Base-by-base conservation (phyloP, 2,329 filamentous ascomycete genomes). In the Phoma sp. region DNA sequence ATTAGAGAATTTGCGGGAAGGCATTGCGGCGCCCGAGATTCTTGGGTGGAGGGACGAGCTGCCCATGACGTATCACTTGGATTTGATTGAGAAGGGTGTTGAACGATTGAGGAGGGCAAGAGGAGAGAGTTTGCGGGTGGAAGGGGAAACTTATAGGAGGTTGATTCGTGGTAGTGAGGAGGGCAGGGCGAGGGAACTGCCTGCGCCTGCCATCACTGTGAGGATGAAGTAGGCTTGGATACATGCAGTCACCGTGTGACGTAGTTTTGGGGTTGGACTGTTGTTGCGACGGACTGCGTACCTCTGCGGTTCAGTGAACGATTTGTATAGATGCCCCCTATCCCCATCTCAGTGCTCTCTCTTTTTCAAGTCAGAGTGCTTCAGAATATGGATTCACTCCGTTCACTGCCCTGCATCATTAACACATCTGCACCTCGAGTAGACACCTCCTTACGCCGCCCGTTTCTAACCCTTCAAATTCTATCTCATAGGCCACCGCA, bases 41-140 rank as follows among this genome's bases (percentile, higher is more conserved):
- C 65, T 87, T 10, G 82, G 81, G 1, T 81, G 79, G 24, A 77
- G 77, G 7, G 73, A 76, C 3, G 77, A 80, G 25, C 80, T 91
- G 9, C 89, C 90, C 2, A 77, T 95, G 4, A 82, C 83, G 45
- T 87, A 91, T 37, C 90, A 95, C 69, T 87, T 95, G 36, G 86
- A 91, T 62, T 87, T 86, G 51, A 92, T 95, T 58, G 82, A 89
- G 53, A 79, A 85, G 43, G 88, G 89, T 0, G 85, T 93, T 1
- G 88, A 92, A 73, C 81, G 91, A 59, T 76, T 95, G 57, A 87
- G 91, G 70, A 75, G 78, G 21, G 86, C 87, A 41, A 80, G 89
- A 55, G 81, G 83, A 37, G 82, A 84, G 57, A 83, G 85, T 17
- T 78, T 84, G 49, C 81, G 79, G 27, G 74, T 84, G 15, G 86